phyloP scores from a whole-genome alignment of 1,139 yeast species.

The Arxiozyma bovina region DNA sequence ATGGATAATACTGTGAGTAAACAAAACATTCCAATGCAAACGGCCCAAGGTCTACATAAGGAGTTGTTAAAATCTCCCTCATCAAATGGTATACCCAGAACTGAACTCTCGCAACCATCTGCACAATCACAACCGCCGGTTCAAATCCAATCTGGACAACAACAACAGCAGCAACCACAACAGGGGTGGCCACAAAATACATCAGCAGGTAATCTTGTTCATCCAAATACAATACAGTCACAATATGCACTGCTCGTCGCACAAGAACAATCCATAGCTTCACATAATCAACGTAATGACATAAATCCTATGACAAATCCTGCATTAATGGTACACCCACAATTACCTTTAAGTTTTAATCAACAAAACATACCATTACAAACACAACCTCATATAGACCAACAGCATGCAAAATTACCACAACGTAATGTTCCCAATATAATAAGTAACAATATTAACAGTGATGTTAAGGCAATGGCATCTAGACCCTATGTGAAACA shows the following conservation, averaged over 20 bases:
- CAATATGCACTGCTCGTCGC: neutral
- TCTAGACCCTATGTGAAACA: constrained; percentile 1
- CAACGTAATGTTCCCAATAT: neutral
- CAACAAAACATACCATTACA: neutral
- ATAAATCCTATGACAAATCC: neutral
- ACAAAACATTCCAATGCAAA: neutral
- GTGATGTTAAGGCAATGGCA: neutral
- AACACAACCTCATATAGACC: neutral
- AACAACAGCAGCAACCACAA: neutral
- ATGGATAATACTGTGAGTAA: neutral
- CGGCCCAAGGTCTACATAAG: neutral
- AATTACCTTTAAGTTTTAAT: neutral
- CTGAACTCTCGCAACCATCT: neutral
- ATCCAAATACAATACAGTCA: neutral
- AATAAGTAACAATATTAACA: neutral
- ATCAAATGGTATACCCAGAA: neutral
- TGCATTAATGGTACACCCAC: neutral
- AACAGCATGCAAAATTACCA: neutral
- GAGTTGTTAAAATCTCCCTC: neutral
- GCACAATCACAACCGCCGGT: neutral
- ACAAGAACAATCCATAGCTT: neutral
- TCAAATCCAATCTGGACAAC: neutral
- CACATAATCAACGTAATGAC: neutral
- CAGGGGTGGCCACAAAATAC: neutral
- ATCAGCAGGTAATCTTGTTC: neutral